Base-by-base conservation (phyloP, 306 rosid genomes). In the Cyclanthera cordifolia region DNA sequence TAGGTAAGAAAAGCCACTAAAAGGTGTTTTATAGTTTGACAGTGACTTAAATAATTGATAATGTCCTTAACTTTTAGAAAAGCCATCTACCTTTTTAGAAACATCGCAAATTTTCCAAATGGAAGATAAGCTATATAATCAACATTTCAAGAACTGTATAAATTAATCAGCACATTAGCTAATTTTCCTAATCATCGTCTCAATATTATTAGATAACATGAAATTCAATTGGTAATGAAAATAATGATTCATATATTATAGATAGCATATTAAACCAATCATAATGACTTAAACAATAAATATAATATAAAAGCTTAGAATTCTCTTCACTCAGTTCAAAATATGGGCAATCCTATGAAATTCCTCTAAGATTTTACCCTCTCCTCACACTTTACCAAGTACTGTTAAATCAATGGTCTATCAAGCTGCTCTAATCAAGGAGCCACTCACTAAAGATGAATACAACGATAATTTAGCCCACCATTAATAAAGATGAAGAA, bases 371-470 rank as follows among this genome's bases (percentile, higher is more conserved):
- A 9, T 39, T 39, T 39, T 45, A 45, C 48, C 48, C 16, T 5
- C 16, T 45, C 48, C 16, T 45, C 14, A 20, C 25, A 52, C 28
- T 0, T 53, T 1, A 21, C 58, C 61, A 55, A 55, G 19, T 37
- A 28, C 7, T 37, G 3, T 61, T 30, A 19, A 61, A 61, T 61
- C 68, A 41, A 63, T 56, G 4, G 19, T 27, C 59, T 30, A 54
- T 54, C 37, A 55, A 28, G 2, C 1, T 28, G 32, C 65, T 57
- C 21, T 57, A 28, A 57, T 28, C 65, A 57, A 57, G 70, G 34
- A 64, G 70, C 53, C 70, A 64, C 70, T 17, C 34, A 64, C 43
- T 64, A 64, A 53, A 52, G 11, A 12, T 6, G 3, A 64, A 64
- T 3, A 39, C 5, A 64, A 64, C 43, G 70, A 64, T 43, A 4